Percentiles rank a stretch among this genome's conserved stretches.
These are phyloP conservation scores for Trypanosomatidae sp. DNA, from an alignment of 208 protist genomes.

Conservation along the genomic window DNA sequence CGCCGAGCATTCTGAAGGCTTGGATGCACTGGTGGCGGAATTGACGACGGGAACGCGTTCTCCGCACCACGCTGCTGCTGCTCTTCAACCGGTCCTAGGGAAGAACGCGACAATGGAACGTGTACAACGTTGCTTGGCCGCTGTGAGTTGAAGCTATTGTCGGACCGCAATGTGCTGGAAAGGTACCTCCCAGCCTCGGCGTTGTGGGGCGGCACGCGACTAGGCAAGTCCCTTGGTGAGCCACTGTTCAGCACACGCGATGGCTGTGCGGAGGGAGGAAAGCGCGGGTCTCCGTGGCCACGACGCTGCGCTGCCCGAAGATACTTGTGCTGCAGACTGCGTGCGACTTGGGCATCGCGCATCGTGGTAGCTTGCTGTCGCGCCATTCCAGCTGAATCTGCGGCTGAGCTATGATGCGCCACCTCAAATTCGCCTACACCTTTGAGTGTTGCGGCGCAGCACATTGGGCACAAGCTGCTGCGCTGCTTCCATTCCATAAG, in stretches of 20 bases:
- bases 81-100: too few species aligned
- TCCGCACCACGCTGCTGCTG: neutral
- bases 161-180: neutral
- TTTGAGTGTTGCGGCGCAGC: constrained; percentile 52
- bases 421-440: constrained; percentile 36
- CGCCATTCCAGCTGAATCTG: constrained; percentile 8
- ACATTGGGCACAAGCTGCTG: constrained; percentile 77
- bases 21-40: neutral
- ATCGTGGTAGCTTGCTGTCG: constrained; percentile 14
- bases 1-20: neutral
- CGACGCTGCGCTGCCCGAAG: constrained; percentile 16
- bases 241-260: neutral
- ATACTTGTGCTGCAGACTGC: constrained; percentile 35
- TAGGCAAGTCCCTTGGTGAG: neutral
- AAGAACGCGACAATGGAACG: neutral
- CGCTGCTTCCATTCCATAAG: constrained; percentile 80
- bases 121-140: neutral
- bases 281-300: neutral
- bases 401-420: neutral
- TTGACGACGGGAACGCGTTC: neutral
- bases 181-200: neutral
- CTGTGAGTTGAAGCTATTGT: neutral
- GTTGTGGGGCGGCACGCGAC: neutral
- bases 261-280: neutral
- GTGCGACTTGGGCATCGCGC: constrained; percentile 33